Base-by-base conservation (phyloP, 441 rosid species). In the Sinapis alba region DNA sequence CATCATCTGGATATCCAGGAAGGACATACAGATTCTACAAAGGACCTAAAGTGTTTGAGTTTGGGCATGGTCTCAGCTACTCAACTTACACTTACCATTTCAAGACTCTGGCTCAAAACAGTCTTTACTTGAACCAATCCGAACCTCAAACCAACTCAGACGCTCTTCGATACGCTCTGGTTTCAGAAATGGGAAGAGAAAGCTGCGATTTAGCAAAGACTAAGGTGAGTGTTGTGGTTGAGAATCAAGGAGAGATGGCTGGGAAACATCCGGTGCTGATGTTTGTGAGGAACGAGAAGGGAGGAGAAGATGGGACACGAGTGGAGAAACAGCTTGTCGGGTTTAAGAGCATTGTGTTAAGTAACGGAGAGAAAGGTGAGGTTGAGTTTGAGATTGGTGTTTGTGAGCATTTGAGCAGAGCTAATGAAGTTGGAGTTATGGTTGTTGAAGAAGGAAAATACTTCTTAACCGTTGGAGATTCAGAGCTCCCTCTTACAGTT, bases 191-290 rank as follows among this genome's bases (percentile, higher is more conserved):
- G 51, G 85, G 84, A 9, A 34, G 30, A 24, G 80, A 72, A 56
- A 67, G 80, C 28, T 95, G 97, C 24, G 69, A 82, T 10, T 61
- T 74, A 47, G 87, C 64, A 32, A 83, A 84, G 82, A 78, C 83
- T 56, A 63, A 58, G 3, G 92, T 88, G 15, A 69, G 71, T 5
- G 83, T 92, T 36, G 56, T 77, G 13, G 94, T 91, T 13, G 34
- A 86, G 70, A 91, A 92, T 57, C 77, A 86, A 18, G 96, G 98
- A 13, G 85, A 83, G 43, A 82, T 86, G 90, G 67, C 70, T 0
- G 93, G 97, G 2, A 95, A 92, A 79, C 96, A 95, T 79, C 92
- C 97, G 0, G 87, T 91, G 5, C 64, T 92, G 86, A 84, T 92
- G 50, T 92, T 88, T 68, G 79, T 66, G 57, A 84, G 84, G 82